A percentile compares a stretch with the other conserved stretches of the same genome.
Conservation (phyloP, 2,329 filamentous ascomycete species). For the Stagonosporopsis chrysanthemi region DNA sequence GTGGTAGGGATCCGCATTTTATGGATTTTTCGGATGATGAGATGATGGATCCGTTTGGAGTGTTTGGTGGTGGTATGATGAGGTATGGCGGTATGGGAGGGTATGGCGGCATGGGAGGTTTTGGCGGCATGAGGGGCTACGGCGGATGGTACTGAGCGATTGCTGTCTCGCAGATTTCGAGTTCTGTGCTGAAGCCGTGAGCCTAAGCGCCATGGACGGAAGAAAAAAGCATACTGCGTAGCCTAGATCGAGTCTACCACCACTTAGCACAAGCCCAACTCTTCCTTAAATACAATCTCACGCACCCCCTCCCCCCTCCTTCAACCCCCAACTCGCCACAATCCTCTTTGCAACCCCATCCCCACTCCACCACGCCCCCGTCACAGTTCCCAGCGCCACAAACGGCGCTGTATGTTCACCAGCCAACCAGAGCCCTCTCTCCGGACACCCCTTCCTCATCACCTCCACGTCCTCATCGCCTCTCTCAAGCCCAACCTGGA, state of each 20-base stretch:
- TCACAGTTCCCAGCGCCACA: conserved; percentile 69
- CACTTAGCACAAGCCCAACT: background rate
- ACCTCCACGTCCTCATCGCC: conserved; percentile 75
- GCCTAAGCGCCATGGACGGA: no score
- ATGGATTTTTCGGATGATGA: background rate
- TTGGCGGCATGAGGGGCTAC: background rate
- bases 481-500: conserved; percentile 75
- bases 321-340: conserved; percentile 54
- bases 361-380: conserved; percentile 91
- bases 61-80: background rate
- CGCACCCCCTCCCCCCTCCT: conserved; percentile 38
- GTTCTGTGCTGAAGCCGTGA: no score
- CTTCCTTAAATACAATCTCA: background rate
- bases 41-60: background rate
- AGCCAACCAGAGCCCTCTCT: conserved; percentile 80
- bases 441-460: conserved; percentile 64
- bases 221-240: no score
- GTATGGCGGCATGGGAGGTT: no score
- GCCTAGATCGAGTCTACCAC: background rate
- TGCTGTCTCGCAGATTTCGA: background rate
- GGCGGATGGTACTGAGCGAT: background rate
- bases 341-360: conserved; percentile 77
- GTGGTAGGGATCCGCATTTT: background rate
- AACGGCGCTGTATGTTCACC: conserved; percentile 93
- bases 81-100: no score